These are phyloP conservation scores for Aaosphaeria arxii DNA, from an alignment of 2,329 filamentous ascomycete species.

Conservation along the genomic window DNA sequence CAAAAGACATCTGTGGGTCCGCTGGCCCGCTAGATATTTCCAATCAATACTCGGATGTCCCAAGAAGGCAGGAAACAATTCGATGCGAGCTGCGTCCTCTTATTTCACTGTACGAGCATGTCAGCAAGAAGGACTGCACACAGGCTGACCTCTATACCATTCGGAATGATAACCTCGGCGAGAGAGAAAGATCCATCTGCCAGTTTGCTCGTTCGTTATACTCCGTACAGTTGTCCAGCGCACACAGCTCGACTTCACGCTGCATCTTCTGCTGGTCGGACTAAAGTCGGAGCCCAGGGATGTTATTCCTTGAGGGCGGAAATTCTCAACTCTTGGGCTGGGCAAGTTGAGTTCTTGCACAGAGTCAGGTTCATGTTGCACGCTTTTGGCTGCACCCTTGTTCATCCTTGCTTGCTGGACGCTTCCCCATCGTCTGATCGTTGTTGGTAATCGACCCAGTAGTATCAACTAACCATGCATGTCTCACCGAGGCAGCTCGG, in stretches of 20 bases:
- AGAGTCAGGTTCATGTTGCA: constrained; percentile 2
- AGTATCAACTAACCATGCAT: neutral
- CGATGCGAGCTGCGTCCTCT: constrained; percentile 3
- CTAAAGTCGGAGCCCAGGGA: constrained; percentile 2
- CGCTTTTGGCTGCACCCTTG: neutral
- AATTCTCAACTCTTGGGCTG: too few relatives aligned
- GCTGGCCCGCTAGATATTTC: constrained; percentile 2
- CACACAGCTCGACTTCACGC: neutral
- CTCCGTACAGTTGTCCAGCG: neutral
- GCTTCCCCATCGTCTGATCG: neutral
- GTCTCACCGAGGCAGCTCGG: constrained; percentile 1
- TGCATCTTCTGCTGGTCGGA: constrained; percentile 1
- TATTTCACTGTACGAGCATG: neutral
- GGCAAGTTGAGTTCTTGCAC: neutral
- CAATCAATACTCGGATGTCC: neutral
- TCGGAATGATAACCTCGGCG: too few relatives aligned
- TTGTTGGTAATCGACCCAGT: neutral
- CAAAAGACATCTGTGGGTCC: constrained; percentile 3
- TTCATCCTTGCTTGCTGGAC: constrained; percentile 2
- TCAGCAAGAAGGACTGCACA: too few relatives aligned
- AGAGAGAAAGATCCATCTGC: too few relatives aligned
- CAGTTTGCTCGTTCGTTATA: too few relatives aligned
- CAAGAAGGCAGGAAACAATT: constrained; percentile 2
- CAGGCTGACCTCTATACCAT: too few relatives aligned
- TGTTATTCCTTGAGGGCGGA: too few relatives aligned